Conservation (phyloP, 2,329 filamentous ascomycete species). For the Plectosphaerella cucumerina region DNA sequence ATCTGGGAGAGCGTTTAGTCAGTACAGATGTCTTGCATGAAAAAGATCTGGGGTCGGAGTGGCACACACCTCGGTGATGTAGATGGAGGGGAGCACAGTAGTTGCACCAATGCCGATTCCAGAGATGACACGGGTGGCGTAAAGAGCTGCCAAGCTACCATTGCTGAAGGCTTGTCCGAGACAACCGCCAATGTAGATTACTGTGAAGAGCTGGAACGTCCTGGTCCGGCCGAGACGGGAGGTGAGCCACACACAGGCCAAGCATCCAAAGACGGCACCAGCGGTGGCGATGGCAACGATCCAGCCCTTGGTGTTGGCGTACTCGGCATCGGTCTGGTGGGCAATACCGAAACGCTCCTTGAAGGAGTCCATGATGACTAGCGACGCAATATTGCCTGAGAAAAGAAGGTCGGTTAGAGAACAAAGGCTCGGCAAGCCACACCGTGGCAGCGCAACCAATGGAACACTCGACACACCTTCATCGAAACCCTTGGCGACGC, state of each 20-base stretch:
- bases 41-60: not conserved
- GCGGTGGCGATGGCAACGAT: constrained; percentile 25
- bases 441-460: no score
- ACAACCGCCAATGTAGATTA: constrained; percentile 30
- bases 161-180: constrained; percentile 23
- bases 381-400: constrained; percentile 23
- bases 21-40: not conserved
- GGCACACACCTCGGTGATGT: constrained; percentile 21
- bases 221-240: constrained; percentile 17
- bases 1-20: constrained; percentile 10
- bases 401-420: no score
- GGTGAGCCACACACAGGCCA: constrained; percentile 19
- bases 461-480: constrained; percentile 20
- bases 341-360: constrained; percentile 18
- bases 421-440: not conserved
- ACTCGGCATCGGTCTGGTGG: constrained; percentile 17
- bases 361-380: constrained; percentile 22
- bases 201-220: constrained; percentile 20
- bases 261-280: constrained; percentile 22
- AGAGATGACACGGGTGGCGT: constrained; percentile 18
- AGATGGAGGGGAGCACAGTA: constrained; percentile 21
- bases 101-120: constrained; percentile 20
- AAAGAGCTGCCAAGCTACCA: constrained; percentile 19
- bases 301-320: constrained; percentile 24
- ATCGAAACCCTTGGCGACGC: constrained; percentile 24